Conservation (phyloP, 768 basidiomycete species). For the Coprinellus micaceus region DNA sequence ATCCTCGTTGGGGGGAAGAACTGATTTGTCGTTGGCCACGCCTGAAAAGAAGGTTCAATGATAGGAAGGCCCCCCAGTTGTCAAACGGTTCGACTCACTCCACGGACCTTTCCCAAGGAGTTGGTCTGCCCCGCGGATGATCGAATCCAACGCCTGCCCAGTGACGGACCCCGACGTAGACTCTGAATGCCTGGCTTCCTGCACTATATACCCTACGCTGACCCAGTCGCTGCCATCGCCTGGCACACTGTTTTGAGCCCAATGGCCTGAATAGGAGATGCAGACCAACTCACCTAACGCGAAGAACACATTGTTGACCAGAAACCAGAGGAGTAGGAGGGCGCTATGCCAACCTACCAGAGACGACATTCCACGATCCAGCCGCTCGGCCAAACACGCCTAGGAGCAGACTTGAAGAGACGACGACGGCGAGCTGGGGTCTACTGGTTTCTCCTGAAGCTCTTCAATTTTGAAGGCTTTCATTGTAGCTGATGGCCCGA, state of each 20-base stretch:
- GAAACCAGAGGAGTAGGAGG: not conserved
- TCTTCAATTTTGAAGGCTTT: not conserved
- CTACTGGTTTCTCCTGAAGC: not conserved
- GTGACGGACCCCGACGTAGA: conserved; percentile 21
- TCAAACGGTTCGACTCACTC: conserved; percentile 26
- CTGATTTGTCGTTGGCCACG: conserved; percentile 26
- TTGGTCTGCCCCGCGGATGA: conserved; percentile 33
- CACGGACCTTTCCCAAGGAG: conserved; percentile 32
- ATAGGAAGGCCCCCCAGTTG: conserved; percentile 23
- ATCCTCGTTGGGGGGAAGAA: conserved; percentile 28
- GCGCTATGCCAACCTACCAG: not conserved
- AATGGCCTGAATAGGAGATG: not conserved
- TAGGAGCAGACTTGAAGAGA: conserved; percentile 1
- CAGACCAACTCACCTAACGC: not conserved
- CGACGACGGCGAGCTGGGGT: not conserved
- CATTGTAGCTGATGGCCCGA: not conserved
- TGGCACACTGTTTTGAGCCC: conserved; percentile 13
- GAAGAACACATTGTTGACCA: not conserved
- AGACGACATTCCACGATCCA: too few relatives aligned
- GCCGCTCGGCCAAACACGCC: not conserved
- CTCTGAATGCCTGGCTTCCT: conserved; percentile 19
- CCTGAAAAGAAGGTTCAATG: conserved; percentile 17
- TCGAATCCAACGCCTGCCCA: conserved; percentile 28
- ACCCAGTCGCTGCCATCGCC: conserved; percentile 51
- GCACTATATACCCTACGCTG: conserved; percentile 38